Conservation (phyloP, 1,139 yeast species). For the Blastobotrys arbuscula region DNA sequence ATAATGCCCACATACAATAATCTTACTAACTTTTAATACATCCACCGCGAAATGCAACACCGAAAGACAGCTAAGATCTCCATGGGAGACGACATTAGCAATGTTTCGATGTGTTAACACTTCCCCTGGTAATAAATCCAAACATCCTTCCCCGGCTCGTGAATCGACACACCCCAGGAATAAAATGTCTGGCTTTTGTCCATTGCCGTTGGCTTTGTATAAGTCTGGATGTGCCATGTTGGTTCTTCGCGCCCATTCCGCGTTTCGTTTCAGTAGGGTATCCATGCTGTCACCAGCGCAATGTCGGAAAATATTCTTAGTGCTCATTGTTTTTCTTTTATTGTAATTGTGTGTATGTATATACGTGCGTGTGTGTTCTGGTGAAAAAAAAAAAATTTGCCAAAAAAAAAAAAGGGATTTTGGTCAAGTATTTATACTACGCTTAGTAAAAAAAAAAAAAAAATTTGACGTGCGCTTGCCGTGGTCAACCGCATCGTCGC, state of each 20-base stretch:
- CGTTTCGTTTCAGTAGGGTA: conserved; percentile 65
- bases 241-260: conserved; percentile 57
- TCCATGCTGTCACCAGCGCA: conserved; percentile 33
- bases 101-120: conserved; percentile 90
- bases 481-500: too few species aligned
- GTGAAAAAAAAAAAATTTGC: background rate
- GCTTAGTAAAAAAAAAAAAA: too few species aligned
- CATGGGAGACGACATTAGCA: conserved; percentile 71
- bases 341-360: background rate
- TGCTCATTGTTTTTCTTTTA: background rate
- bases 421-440: too few species aligned
- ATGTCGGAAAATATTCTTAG: conserved; percentile 8
- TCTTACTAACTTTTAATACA: conserved; percentile 73
- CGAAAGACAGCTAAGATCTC: conserved; percentile 73
- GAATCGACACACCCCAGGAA: conserved; percentile 98
- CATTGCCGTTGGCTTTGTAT: conserved; percentile 65
- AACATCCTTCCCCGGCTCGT: conserved; percentile 74
- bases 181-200: conserved; percentile 88
- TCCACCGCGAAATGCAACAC: conserved; percentile 89
- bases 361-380: background rate
- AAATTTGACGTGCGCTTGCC: too few species aligned
- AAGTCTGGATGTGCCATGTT: conserved; percentile 57
- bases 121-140: conserved; percentile 83
- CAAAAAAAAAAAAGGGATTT: background rate
- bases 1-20: conserved; percentile 94